A percentile compares a stretch with the other conserved stretches of the same genome.
Evolutionary conservation across 805 yeast species (phyloP).

Genomic region (Dipodascopsis uninucleata): DNA sequence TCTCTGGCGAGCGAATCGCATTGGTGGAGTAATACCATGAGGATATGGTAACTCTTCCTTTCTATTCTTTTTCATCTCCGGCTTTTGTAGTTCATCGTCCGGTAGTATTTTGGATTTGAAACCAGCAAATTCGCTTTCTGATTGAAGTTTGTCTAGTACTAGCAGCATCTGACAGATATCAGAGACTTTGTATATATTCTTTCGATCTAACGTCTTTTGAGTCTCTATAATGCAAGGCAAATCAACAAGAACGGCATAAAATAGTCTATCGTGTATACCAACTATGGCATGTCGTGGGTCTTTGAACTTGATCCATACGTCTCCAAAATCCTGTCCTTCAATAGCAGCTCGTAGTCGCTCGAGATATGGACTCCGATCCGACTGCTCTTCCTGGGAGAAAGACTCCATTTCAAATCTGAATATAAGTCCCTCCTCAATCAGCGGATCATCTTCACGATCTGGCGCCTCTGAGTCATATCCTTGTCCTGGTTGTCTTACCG

Average conservation of each 20-base stretch:
- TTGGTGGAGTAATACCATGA: slow-evolving; percentile 84
- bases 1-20: slow-evolving; percentile 63
- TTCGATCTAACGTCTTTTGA: slow-evolving; percentile 82
- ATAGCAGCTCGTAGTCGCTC: slow-evolving; percentile 14
- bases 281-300: slow-evolving; percentile 77
- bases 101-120: slow-evolving; percentile 30
- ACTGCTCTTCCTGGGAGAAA: slow-evolving; percentile 20
- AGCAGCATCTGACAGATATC: slow-evolving; percentile 83
- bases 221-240: slow-evolving; percentile 85
- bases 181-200: slow-evolving; percentile 79
- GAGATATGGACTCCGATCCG: slow-evolving; percentile 17
- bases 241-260: slow-evolving; percentile 82
- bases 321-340: slow-evolving; percentile 53
- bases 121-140: slow-evolving; percentile 42
- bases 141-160: slow-evolving; percentile 55
- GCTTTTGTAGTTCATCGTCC: slow-evolving; percentile 29
- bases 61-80: slow-evolving; percentile 17
- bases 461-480: slow-evolving; percentile 98
- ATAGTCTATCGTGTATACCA: slow-evolving; percentile 61
- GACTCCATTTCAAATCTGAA: slow-evolving; percentile 44
- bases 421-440: slow-evolving; percentile 80
- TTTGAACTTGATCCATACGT: slow-evolving; percentile 74
- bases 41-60: slow-evolving; percentile 40
- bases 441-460: slow-evolving; percentile 90
- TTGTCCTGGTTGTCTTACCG: slow-evolving; percentile 77